Evolutionary conservation across 352 stramenopile species (phyloP).

Genomic region (Aphanomyces astaci): DNA sequence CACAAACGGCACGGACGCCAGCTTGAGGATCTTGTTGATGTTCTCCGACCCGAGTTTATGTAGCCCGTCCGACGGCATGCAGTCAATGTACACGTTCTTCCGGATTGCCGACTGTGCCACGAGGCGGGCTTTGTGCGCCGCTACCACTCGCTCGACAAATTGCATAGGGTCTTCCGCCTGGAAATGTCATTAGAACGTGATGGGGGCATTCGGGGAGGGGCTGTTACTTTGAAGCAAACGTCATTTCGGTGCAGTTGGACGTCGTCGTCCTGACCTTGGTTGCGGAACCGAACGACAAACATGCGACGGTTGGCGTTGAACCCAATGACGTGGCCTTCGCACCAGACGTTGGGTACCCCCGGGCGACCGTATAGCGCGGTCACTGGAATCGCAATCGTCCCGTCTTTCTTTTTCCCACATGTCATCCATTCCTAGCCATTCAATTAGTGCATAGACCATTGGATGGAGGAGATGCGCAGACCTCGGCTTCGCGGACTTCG

Average conservation of each 20-base stretch:
- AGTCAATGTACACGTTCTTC: constrained; percentile 80
- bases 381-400: constrained; percentile 54
- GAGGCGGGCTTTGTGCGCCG: constrained; percentile 44
- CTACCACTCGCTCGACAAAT: constrained; percentile 68
- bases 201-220: background rate
- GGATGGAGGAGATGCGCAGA: background rate
- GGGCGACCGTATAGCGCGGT: constrained; percentile 59
- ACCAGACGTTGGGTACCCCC: constrained; percentile 54
- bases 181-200: background rate
- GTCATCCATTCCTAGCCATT: constrained; percentile 52
- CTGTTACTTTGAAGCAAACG: constrained; percentile 62
- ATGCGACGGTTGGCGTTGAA: constrained; percentile 37
- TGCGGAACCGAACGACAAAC: constrained; percentile 57
- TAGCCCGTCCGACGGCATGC: constrained; percentile 73
- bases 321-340: constrained; percentile 46
- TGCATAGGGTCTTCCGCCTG: constrained; percentile 56
- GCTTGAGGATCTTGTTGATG: constrained; percentile 61
- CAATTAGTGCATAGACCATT: background rate
- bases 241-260: constrained; percentile 47
- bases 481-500: constrained; percentile 47
- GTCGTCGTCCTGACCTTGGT: constrained; percentile 50
- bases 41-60: constrained; percentile 76
- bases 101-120: constrained; percentile 58
- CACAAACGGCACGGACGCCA: constrained; percentile 60
- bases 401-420: constrained; percentile 40